A percentile compares a stretch with the other conserved stretches of the same genome.
phyloP scores from a whole-genome alignment of 306 rosid genomes.

The Erythrophleum fordii region DNA sequence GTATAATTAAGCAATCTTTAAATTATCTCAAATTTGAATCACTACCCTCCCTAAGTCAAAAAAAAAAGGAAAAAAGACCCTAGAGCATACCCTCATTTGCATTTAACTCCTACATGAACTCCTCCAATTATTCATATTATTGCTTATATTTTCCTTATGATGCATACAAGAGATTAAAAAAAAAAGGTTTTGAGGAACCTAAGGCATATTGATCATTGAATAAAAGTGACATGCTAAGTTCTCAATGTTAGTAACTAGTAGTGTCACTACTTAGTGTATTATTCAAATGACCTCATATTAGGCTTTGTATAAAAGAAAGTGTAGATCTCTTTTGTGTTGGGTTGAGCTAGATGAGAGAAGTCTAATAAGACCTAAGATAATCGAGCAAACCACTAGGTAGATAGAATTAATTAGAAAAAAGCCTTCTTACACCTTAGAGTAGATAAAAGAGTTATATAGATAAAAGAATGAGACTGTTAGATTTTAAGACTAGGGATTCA shows the following conservation, averaged over 20 bases:
- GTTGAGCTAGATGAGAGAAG: too few species aligned
- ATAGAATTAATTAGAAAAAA: too few species aligned
- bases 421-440: too few species aligned
- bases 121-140: conserved; percentile 75
- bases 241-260: conserved; percentile 10
- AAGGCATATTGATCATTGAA: conserved; percentile 6
- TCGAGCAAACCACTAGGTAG: too few species aligned
- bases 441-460: too few species aligned
- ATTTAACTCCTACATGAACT: conserved; percentile 87
- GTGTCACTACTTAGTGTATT: too few species aligned
- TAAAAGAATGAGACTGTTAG: too few species aligned
- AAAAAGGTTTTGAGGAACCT: conserved; percentile 27
- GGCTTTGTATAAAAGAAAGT: too few species aligned
- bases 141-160: conserved; percentile 85
- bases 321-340: too few species aligned
- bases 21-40: conserved; percentile 1
- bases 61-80: not conserved
- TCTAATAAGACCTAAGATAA: too few species aligned
- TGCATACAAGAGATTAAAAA: conserved; percentile 2
- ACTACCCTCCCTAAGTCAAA: not conserved
- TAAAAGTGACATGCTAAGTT: not conserved
- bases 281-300: too few species aligned
- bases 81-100: conserved; percentile 86
- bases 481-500: too few species aligned
- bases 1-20: conserved; percentile 10